A percentile compares a stretch with the other conserved stretches of the same genome.
Conservation (phyloP, 371 early-diverging fungal genomes). For the Mortierella sp. region DNA sequence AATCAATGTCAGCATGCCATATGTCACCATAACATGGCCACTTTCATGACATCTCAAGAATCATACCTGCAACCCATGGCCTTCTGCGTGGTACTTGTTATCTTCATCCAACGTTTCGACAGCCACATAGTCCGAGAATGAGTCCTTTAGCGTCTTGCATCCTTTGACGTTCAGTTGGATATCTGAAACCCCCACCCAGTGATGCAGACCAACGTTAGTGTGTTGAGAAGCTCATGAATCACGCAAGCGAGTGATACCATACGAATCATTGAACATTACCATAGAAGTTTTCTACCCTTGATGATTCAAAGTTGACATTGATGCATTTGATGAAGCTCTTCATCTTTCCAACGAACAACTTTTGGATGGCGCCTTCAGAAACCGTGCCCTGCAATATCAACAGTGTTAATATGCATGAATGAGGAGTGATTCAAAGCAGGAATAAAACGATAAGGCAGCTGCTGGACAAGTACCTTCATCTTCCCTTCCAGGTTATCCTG, state of each 20-base stretch:
- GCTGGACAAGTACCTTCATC: slow-evolving; percentile 80
- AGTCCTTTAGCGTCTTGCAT: slow-evolving; percentile 87
- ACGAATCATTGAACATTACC: slow-evolving; percentile 52
- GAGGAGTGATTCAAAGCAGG: neutral
- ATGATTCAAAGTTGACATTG: slow-evolving; percentile 94
- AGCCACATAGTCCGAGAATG: slow-evolving; percentile 90
- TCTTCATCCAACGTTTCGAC: slow-evolving; percentile 97
- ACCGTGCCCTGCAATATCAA: slow-evolving; percentile 74
- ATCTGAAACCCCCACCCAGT: slow-evolving; percentile 61
- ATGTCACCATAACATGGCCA: neutral
- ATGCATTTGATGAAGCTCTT: slow-evolving; percentile 95
- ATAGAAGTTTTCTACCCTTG: slow-evolving; percentile 89
- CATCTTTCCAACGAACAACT: slow-evolving; percentile 95
- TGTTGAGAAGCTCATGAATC: neutral
- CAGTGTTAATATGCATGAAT: too few relatives aligned
- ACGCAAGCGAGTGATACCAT: neutral
- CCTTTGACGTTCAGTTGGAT: slow-evolving; percentile 97
- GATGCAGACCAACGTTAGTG: neutral
- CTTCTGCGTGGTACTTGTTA: slow-evolving; percentile 97
- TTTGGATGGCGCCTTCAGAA: slow-evolving; percentile 92
- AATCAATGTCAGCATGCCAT: neutral
- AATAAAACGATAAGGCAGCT: neutral
- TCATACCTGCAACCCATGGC: slow-evolving; percentile 87
- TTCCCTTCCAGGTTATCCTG: slow-evolving; percentile 96
- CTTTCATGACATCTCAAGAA: neutral